phyloP scores from a whole-genome alignment of 129 eudicot species.

The carrot (Daucus carota) region DNA sequence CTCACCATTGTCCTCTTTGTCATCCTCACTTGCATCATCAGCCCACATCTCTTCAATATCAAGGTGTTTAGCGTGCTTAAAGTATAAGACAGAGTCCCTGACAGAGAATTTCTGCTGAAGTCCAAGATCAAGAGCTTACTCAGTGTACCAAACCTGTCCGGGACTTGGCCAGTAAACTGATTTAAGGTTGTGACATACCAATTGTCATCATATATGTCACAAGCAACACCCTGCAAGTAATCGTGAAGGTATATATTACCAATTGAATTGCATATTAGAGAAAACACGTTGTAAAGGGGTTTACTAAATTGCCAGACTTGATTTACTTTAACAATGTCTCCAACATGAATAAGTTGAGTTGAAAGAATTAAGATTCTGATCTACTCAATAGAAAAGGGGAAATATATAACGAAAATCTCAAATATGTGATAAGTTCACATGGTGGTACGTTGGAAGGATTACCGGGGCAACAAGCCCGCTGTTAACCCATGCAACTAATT shows the following conservation, averaged over 20 bases:
- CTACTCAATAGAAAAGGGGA: background rate
- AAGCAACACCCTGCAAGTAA: constrained; percentile 35
- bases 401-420: background rate
- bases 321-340: background rate
- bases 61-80: constrained; percentile 1
- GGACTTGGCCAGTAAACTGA: constrained; percentile 16
- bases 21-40: too few species aligned
- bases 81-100: constrained; percentile 15
- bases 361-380: background rate
- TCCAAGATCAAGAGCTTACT: constrained; percentile 21
- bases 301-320: background rate
- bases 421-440: constrained; percentile 1
- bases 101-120: constrained; percentile 18
- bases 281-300: constrained; percentile 2
- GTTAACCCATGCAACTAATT: constrained; percentile 19
- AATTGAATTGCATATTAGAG: background rate
- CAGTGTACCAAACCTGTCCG: constrained; percentile 12
- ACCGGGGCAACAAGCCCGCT: constrained; percentile 13
- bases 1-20: too few species aligned
- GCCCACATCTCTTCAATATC: too few species aligned
- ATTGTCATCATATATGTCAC: constrained; percentile 36
- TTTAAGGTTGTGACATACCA: constrained; percentile 36
- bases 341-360: background rate
- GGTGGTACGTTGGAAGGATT: constrained; percentile 23
- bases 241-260: background rate